Evolutionary conservation across 2,329 filamentous ascomycete genomes (phyloP).

Genomic region (Fusarium pseudograminearum): DNA sequence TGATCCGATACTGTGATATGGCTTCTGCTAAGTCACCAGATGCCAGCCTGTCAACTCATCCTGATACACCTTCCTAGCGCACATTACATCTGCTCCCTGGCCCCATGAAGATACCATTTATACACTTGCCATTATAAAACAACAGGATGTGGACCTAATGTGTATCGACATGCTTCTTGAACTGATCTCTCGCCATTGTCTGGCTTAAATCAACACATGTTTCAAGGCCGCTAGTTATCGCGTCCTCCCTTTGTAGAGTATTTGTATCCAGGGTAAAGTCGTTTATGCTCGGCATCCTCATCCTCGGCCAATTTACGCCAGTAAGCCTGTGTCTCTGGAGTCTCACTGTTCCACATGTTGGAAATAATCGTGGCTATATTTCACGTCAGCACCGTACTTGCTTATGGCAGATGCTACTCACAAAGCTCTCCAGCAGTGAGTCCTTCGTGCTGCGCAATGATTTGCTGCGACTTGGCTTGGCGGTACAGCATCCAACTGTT

Average conservation of each 20-base stretch:
- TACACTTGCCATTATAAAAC: too few species aligned
- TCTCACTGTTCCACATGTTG: conserved; percentile 48
- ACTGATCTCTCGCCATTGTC: not conserved
- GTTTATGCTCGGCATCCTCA: conserved; percentile 47
- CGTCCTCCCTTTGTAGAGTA: not conserved
- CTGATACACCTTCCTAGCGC: too few species aligned
- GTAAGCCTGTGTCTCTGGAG: conserved; percentile 38
- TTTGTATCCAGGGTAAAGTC: conserved; percentile 46
- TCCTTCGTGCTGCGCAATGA: conserved; percentile 41
- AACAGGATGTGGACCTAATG: not conserved
- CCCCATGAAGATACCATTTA: too few species aligned
- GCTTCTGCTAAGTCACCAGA: not conserved
- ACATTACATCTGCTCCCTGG: too few species aligned
- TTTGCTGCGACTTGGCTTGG: conserved; percentile 43
- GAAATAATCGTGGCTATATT: conserved; percentile 47
- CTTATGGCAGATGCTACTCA: conserved; percentile 36
- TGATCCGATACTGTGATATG: not conserved
- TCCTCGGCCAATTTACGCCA: conserved; percentile 42
- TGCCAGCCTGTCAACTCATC: not conserved
- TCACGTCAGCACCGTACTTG: not conserved
- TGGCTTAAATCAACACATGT: not conserved
- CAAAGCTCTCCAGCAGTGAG: conserved; percentile 50
- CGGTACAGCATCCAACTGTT: conserved; percentile 54
- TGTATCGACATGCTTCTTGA: not conserved
- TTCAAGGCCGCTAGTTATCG: not conserved